Base-by-base conservation (phyloP, 768 basidiomycete genomes). In the Termitomyces sp. region DNA sequence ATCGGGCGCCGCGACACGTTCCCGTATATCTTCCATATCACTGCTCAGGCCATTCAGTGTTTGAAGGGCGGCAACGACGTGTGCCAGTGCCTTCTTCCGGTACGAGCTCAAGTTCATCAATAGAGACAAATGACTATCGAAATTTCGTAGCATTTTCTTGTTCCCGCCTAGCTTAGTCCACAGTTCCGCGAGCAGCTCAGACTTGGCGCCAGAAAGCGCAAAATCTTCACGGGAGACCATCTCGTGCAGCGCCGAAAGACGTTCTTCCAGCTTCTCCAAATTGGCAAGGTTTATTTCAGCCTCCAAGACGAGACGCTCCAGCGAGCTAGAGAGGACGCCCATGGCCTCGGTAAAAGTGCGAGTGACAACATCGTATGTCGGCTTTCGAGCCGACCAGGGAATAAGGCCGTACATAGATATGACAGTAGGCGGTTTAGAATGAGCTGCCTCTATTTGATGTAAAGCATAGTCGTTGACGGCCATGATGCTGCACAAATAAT, bases 21-120 rank as follows among this genome's bases (percentile, higher is more conserved):
- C 86, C 59, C 90, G 76, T 59, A 92, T 70, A 44, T 89, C 88
- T 65, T 89, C 88, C 76, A 92, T 83, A 60, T 91, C 88, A 36
- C 81, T 84, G 61, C 81, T 81, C 83, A 91, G 81, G 39, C 74
- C 73, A 29, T 81, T 71, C 59, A 92, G 70, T 10, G 82, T 76
- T 52, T 85, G 83, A 63, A 88, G 65, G 14, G 87, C 81, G 0
- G 81, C 81, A 32, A 77, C 78, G n/a, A 92, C 87, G 59, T 88
- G 88, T 10, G 74, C 80, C 39, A 77, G 69, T 4, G 90, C 90
- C 58, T 79, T 76, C 61, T 78, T 79, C 62, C 87, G 75, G 63
- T 88, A 90, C 34, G 64, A 68, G 9, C 76, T 76, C 13, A 91
- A 67, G 46, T 81, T 77, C 54, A 73, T 75, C 57, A 92, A 74